Conservation (phyloP, 23 red algal genomes). For the Pyropia haitanensis region DNA sequence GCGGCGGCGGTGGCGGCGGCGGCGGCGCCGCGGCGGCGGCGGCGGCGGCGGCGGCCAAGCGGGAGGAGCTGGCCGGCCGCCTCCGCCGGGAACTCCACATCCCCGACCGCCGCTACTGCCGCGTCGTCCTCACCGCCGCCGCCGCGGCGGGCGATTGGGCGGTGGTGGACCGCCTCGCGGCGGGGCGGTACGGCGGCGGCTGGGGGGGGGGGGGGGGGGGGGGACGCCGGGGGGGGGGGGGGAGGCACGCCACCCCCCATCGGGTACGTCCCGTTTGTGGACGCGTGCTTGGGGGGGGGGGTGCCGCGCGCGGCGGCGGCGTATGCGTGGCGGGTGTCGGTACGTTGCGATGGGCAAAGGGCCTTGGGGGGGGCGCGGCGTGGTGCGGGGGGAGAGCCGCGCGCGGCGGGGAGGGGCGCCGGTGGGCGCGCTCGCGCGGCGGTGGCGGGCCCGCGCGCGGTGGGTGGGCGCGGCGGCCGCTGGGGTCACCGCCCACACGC, state of each 20-base stretch:
- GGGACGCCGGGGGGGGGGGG: conserved; percentile 14
- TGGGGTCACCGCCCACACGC: too few species aligned
- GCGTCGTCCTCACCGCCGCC: conserved; percentile 32
- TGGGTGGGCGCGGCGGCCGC: too few species aligned
- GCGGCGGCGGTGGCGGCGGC: too few species aligned
- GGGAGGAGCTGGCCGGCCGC: background rate
- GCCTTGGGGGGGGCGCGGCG: too few species aligned
- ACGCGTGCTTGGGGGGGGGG: conserved; percentile 38
- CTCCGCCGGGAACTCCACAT: conserved; percentile 34
- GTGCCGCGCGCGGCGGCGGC: conserved; percentile 39
- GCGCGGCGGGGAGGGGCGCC: too few species aligned
- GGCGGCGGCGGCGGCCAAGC: too few species aligned
- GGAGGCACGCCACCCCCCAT: conserved; percentile 38
- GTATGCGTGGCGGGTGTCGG: conserved; percentile 26
- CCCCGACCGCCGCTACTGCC: conserved; percentile 47
- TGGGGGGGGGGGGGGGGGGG: conserved; percentile 25
- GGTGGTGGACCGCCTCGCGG: conserved; percentile 27
- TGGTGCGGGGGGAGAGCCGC: too few species aligned
- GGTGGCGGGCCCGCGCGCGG: too few species aligned
- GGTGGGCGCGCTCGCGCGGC: too few species aligned
- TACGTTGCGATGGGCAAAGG: too few species aligned
- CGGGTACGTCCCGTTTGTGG: conserved; percentile 44
- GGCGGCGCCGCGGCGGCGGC: too few species aligned
- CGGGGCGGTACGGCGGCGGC: conserved; percentile 9
- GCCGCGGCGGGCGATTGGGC: conserved; percentile 33